Conservation (phyloP, 352 stramenopile genomes). For the Phytopythium ostracodes region DNA sequence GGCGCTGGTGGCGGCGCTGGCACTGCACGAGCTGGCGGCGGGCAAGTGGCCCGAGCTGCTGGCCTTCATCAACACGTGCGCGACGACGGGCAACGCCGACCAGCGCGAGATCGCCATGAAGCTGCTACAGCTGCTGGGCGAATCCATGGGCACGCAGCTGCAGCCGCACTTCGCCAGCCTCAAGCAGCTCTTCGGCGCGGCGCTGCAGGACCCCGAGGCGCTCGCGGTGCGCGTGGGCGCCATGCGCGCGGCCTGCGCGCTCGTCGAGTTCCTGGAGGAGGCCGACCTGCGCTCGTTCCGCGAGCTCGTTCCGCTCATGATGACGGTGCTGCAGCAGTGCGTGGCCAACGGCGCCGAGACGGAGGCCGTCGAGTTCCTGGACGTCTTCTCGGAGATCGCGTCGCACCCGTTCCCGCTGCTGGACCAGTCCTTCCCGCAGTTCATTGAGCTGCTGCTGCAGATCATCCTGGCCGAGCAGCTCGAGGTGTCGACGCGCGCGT, state of each 20-base stretch:
- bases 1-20: constrained; percentile 75
- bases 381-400: constrained; percentile 84
- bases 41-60: constrained; percentile 93
- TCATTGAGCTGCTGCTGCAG: constrained; percentile 82
- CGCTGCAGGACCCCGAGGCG: constrained; percentile 73
- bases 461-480: constrained; percentile 75
- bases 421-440: constrained; percentile 70
- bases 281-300: constrained; percentile 67
- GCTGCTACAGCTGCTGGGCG: constrained; percentile 91
- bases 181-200: constrained; percentile 69
- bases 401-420: constrained; percentile 83
- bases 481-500: constrained; percentile 72
- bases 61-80: constrained; percentile 91
- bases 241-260: constrained; percentile 74
- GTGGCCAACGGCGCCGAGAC: constrained; percentile 67
- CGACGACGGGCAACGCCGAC: constrained; percentile 70
- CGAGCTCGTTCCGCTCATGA: constrained; percentile 77
- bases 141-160: constrained; percentile 87
- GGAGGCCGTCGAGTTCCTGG: constrained; percentile 84
- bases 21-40: constrained; percentile 67
- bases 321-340: constrained; percentile 83
- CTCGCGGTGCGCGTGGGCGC: constrained; percentile 79
- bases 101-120: constrained; percentile 93
- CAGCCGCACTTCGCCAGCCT: constrained; percentile 82
- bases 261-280: constrained; percentile 83